These are phyloP conservation scores for Trichophyton verrucosum DNA, from an alignment of 2,329 filamentous ascomycete species.

Conservation along the genomic window DNA sequence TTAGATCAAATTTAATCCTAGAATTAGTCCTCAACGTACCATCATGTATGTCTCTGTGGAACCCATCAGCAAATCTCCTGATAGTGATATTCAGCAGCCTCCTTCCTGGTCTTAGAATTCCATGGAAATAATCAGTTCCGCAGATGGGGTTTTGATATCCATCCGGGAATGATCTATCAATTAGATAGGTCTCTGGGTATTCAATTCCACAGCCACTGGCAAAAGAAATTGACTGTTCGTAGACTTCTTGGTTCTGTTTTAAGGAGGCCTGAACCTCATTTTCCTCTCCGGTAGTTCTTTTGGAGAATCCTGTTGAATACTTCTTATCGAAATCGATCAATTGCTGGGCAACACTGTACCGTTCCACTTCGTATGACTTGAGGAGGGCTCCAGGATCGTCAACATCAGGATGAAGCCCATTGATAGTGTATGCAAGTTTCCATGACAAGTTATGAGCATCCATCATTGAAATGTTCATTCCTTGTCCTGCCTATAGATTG, in stretches of 20 bases:
- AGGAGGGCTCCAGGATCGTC: conserved; percentile 15
- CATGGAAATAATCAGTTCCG: conserved; percentile 25
- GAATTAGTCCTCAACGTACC: conserved; percentile 9
- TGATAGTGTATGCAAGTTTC: conserved; percentile 28
- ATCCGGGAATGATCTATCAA: conserved; percentile 16
- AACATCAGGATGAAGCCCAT: conserved; percentile 24
- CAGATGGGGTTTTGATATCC: conserved; percentile 16
- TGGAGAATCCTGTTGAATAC: conserved; percentile 31
- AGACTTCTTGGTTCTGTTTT: conserved; percentile 26
- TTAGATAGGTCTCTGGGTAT: conserved; percentile 22
- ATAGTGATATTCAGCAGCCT: conserved; percentile 23
- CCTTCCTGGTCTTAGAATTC: conserved; percentile 25
- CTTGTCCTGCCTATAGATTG: conserved; percentile 43
- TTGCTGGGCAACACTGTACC: conserved; percentile 27
- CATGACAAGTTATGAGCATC: conserved; percentile 35
- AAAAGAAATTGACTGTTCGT: conserved; percentile 27
- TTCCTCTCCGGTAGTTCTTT: conserved; percentile 22
- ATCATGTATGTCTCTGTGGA: conserved; percentile 26
- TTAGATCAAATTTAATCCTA: neutral
- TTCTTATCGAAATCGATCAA: conserved; percentile 30
- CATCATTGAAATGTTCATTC: conserved; percentile 65
- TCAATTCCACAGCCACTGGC: conserved; percentile 31
- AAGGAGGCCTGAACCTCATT: conserved; percentile 20
- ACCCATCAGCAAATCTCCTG: conserved; percentile 28
- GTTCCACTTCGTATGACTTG: conserved; percentile 28